Evolutionary conservation across 768 basidiomycete genomes (phyloP).

Genomic region (Tulasnella calospora): DNA sequence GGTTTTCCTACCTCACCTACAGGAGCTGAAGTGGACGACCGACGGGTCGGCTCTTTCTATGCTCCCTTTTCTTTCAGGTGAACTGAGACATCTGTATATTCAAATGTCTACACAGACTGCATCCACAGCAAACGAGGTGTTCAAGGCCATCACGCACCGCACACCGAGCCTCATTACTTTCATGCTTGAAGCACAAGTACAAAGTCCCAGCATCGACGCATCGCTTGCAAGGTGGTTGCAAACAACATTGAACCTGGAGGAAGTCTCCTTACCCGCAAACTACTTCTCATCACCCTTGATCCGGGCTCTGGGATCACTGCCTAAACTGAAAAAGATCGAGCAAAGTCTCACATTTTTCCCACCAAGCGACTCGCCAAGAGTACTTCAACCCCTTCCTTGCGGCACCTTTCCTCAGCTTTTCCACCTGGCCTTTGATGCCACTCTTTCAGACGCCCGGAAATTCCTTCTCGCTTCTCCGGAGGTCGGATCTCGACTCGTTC

Average conservation of each 20-base stretch:
- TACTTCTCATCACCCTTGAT: background rate
- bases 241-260: background rate
- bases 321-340: background rate
- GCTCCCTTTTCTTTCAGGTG: background rate
- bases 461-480: background rate
- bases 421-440: background rate
- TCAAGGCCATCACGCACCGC: background rate
- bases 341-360: background rate
- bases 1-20: background rate
- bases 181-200: background rate
- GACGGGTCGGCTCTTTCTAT: background rate
- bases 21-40: background rate
- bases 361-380: background rate
- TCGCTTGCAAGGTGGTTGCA: background rate
- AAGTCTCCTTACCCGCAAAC: background rate
- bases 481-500: background rate
- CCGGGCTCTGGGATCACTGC: background rate
- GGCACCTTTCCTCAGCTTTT: background rate
- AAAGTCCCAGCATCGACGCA: background rate
- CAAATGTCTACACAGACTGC: background rate
- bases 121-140: background rate
- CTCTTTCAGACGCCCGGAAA: background rate
- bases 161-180: background rate
- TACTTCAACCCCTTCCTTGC: background rate
- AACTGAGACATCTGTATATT: background rate